phyloP scores from a whole-genome alignment of 2,329 filamentous ascomycete species.

The Aspergillus persii region DNA sequence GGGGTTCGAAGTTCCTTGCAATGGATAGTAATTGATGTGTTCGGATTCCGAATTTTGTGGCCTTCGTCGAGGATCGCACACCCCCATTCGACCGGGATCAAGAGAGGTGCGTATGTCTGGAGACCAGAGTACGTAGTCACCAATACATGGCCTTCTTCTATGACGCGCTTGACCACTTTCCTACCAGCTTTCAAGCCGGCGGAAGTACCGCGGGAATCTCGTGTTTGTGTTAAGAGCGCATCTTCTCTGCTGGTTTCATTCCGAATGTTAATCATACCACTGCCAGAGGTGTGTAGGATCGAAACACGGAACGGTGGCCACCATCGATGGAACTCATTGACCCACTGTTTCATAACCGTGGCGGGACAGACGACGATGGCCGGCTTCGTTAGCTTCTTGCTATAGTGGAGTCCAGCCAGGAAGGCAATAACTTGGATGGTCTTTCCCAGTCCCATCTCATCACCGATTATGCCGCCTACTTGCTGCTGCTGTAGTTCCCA shows the following conservation, averaged over 20 bases:
- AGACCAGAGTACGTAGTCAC: slow-evolving; percentile 95
- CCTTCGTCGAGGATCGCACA: slow-evolving; percentile 95
- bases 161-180: slow-evolving; percentile 77
- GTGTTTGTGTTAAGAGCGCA: slow-evolving; percentile 57
- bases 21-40: slow-evolving; percentile 88
- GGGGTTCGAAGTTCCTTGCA: slow-evolving; percentile 91
- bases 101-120: slow-evolving; percentile 82
- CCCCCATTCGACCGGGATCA: slow-evolving; percentile 84
- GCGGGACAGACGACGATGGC: slow-evolving; percentile 91
- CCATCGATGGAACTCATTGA: slow-evolving; percentile 97
- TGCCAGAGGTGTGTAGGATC: slow-evolving; percentile 91
- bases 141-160: slow-evolving; percentile 82
- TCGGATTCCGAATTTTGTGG: slow-evolving; percentile 96
- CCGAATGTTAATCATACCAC: slow-evolving; percentile 84
- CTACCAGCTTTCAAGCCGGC: slow-evolving; percentile 68
- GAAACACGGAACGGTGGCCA: slow-evolving; percentile 98
- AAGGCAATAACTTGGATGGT: slow-evolving; percentile 81
- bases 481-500: slow-evolving; percentile 86
- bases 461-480: slow-evolving; percentile 90
- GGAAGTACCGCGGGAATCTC: slow-evolving; percentile 39
- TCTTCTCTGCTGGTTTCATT: slow-evolving; percentile 62
- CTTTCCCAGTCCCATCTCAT: slow-evolving; percentile 99
- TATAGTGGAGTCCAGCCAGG: slow-evolving; percentile 87
- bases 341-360: slow-evolving; percentile 95
- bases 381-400: slow-evolving; percentile 76